Evolutionary conservation across 257 asterid genomes (phyloP), one percentile per base, ranked within the genome.

Genomic region (Solanum sitiens): DNA sequence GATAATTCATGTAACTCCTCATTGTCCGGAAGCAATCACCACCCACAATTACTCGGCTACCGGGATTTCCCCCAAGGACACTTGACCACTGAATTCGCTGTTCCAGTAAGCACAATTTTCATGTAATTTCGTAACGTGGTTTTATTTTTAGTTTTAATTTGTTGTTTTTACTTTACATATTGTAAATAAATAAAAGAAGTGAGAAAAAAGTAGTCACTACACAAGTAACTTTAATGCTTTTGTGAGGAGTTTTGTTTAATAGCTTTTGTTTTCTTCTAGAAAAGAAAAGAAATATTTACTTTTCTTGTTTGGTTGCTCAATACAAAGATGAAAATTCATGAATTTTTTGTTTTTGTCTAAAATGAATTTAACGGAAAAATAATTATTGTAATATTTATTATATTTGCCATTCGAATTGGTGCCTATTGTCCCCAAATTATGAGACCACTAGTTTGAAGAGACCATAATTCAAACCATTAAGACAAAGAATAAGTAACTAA

Each of bases 61-160:
- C 91, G 90, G 45, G 87, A 91, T 91, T 76, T 92, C 53, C 50
- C 91, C 10, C 94, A 91, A 14, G 92, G 76, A 8, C 93, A 89
- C 56, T 94, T 94, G 90, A 86, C 95, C 44, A 83, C 90, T 86
- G 99, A 96, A 65, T 97, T 96, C 30, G 92, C 94, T 39, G 93
- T 94, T 45, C 98, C 99, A 93, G 99, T 96, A 90, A 89, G 74
- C 50, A 63, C 20, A 8, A 47, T 30, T 76, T n/a, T 73, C 83
- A 9, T 83, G 84, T 12, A 14, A 72, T 86, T 42, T 61, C 21
- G 23, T 35, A 32, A 33, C 35, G 40, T 20, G 10, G 16, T 61
- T 84, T 11, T 61, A 18, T 20, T 40, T 39, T 45, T 45, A 5
- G 11, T 27, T 25, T 30, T 67, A 67, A 3, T 45, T 25, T 15